Evolutionary conservation across 2,329 filamentous ascomycete species (phyloP).

Genomic region (Xylaria sp.): DNA sequence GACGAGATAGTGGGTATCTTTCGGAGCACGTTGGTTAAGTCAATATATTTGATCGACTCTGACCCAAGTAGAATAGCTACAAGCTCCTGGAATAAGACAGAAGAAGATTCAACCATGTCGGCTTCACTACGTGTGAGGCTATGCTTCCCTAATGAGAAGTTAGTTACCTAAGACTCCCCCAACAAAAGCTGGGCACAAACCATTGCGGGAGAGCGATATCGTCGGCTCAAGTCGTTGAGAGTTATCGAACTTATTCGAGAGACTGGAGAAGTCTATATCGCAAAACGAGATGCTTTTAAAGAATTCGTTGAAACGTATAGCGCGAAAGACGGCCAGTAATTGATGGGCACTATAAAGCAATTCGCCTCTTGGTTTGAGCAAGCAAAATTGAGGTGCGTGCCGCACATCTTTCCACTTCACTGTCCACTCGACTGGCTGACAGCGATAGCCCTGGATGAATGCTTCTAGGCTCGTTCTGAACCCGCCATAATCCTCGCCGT

Average conservation of each 20-base stretch:
- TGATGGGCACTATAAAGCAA: conserved; percentile 61
- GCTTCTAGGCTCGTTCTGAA: conserved; percentile 66
- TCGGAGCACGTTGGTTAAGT: conserved; percentile 59
- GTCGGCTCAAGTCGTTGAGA: conserved; percentile 58
- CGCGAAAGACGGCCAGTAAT: conserved; percentile 66
- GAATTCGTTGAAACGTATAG: conserved; percentile 68
- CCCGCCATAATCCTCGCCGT: conserved; percentile 66
- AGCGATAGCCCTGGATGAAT: conserved; percentile 64
- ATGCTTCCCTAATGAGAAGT: conserved; percentile 48
- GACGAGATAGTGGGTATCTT: conserved; percentile 39
- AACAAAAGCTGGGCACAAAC: conserved; percentile 49
- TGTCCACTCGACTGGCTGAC: conserved; percentile 63
- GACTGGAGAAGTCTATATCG: conserved; percentile 61
- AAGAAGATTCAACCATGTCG: conserved; percentile 60
- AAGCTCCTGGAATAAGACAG: conserved; percentile 66
- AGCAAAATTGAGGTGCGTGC: conserved; percentile 64
- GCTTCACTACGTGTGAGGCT: conserved; percentile 62
- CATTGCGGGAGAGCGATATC: conserved; percentile 64
- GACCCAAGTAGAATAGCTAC: conserved; percentile 67
- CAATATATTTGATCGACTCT: conserved; percentile 65
- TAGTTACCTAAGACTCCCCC: conserved; percentile 24
- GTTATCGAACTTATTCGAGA: conserved; percentile 57
- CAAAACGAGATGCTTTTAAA: conserved; percentile 68
- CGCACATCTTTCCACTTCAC: conserved; percentile 59
- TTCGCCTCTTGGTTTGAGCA: conserved; percentile 57